Conservation (phyloP, 148 eudicot species). For the Amaranthus cruentus region DNA sequence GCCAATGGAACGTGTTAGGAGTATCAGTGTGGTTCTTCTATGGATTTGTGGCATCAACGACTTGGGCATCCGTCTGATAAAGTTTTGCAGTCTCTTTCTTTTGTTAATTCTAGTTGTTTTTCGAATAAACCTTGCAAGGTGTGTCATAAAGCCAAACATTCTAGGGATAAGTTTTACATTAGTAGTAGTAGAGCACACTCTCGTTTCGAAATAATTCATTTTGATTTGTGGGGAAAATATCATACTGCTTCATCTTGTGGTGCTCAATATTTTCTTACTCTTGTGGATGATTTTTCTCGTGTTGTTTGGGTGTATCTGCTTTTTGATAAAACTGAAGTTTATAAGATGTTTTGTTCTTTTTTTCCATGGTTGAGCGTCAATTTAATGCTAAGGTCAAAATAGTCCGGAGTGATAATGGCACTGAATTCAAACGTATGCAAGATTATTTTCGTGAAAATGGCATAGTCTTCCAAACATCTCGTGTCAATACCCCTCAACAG, state of each 20-base stretch:
- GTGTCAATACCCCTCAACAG: not conserved
- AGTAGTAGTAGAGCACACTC: not conserved
- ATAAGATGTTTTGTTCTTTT: not conserved
- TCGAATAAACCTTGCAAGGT: not conserved
- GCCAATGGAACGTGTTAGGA: not conserved
- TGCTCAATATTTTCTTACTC: no score
- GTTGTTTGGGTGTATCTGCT: slow-evolving; percentile 7
- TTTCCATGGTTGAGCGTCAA: no score
- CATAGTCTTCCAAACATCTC: not conserved
- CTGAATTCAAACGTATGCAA: slow-evolving; percentile 1
- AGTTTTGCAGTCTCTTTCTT: not conserved
- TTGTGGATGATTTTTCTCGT: slow-evolving; percentile 15
- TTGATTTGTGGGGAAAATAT: no score
- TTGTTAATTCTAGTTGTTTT: not conserved
- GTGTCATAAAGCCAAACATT: not conserved
- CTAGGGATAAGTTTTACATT: not conserved
- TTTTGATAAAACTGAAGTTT: not conserved
- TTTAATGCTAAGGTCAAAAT: not conserved
- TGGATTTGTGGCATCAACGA: not conserved
- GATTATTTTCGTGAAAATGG: not conserved
- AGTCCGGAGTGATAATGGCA: not conserved
- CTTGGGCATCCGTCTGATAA: slow-evolving; percentile 3
- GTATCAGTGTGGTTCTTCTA: not conserved
- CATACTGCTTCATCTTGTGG: no score
- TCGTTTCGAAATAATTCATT: not conserved